These are phyloP conservation scores for Calonectria pteridis DNA, from an alignment of 2,329 filamentous ascomycete genomes.

Conservation along the genomic window DNA sequence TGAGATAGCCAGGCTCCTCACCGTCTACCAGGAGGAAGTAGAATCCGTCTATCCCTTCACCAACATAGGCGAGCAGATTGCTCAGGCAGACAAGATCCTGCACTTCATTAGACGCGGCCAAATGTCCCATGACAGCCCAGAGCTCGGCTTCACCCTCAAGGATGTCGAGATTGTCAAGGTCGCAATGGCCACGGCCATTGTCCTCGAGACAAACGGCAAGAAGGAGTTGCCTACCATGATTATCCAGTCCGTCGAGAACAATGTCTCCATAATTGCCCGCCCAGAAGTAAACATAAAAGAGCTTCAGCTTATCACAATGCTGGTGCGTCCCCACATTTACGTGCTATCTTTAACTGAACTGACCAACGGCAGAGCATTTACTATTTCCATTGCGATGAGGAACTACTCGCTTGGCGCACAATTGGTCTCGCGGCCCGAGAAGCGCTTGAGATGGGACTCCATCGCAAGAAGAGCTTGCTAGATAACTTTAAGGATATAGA, in stretches of 20 bases:
- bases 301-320: constrained; percentile 30
- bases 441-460: constrained; percentile 62
- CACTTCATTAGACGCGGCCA: constrained; percentile 32
- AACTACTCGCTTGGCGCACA: constrained; percentile 61
- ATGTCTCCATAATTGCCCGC: neutral
- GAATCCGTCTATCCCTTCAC: constrained; percentile 53
- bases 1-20: constrained; percentile 50
- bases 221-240: constrained; percentile 47
- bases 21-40: constrained; percentile 55
- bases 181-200: constrained; percentile 49
- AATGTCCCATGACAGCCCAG: neutral
- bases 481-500: constrained; percentile 52
- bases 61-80: constrained; percentile 45
- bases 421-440: constrained; percentile 61
- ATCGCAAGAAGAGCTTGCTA: constrained; percentile 57
- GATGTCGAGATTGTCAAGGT: constrained; percentile 51
- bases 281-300: constrained; percentile 50
- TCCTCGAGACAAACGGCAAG: constrained; percentile 49
- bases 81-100: constrained; percentile 44
- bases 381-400: constrained; percentile 61
- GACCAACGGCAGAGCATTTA: constrained; percentile 50
- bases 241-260: constrained; percentile 33
- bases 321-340: neutral
- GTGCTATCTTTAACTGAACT: neutral
- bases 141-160: constrained; percentile 27